phyloP scores from a whole-genome alignment of 768 basidiomycete species.

The Hypholoma fasciculare region DNA sequence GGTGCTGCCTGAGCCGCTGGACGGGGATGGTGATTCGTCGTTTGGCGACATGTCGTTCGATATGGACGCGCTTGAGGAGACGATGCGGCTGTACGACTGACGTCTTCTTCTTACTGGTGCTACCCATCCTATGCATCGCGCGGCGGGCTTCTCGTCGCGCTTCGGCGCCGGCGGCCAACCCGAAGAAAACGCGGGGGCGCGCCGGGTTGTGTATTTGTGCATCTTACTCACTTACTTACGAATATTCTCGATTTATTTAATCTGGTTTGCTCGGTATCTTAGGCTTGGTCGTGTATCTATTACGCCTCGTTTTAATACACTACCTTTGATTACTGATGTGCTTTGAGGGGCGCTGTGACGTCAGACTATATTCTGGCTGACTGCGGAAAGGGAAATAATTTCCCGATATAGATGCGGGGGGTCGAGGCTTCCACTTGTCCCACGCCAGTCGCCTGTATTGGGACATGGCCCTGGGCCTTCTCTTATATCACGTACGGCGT shows the following conservation, averaged over 20 bases:
- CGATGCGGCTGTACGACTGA: constrained; percentile 33
- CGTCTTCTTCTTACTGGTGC: not conserved
- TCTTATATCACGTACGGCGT: too few relatives aligned
- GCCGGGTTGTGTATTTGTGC: too few relatives aligned
- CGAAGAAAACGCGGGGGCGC: too few relatives aligned
- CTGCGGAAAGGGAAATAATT: not conserved
- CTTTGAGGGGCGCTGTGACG: not conserved
- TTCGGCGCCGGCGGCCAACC: not conserved
- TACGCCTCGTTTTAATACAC: too few relatives aligned
- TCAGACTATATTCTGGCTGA: not conserved
- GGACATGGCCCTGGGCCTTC: too few relatives aligned
- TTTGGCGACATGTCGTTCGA: constrained; percentile 34
- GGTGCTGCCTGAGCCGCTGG: constrained; percentile 19
- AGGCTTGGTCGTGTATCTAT: too few relatives aligned
- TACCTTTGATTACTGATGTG: not conserved
- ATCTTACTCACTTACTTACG: too few relatives aligned
- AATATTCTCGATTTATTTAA: too few relatives aligned
- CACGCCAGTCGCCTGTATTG: too few relatives aligned
- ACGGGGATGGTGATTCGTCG: constrained; percentile 27
- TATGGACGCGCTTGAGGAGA: constrained; percentile 33
- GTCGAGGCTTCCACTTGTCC: too few relatives aligned
- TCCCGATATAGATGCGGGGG: not conserved
- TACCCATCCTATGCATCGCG: not conserved
- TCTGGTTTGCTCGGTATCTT: too few relatives aligned
- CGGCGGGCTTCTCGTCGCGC: not conserved